These are phyloP conservation scores for Lolium perenne DNA, from an alignment of 176 grass and related monocot genomes.

Conservation along the genomic window DNA sequence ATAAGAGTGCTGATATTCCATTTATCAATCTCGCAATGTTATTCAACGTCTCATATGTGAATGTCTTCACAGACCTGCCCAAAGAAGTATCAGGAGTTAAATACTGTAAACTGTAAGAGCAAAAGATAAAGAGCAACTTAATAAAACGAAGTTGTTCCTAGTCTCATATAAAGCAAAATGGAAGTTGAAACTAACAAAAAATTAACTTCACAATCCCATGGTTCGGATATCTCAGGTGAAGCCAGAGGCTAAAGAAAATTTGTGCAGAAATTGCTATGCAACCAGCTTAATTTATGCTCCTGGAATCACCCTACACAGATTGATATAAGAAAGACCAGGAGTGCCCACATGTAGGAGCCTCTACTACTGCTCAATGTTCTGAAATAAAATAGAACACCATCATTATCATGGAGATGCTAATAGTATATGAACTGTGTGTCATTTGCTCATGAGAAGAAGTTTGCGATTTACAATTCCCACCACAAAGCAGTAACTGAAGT, in stretches of 20 bases:
- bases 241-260: slow-evolving; percentile 20
- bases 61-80: slow-evolving; percentile 90
- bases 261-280: slow-evolving; percentile 18
- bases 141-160: neutral
- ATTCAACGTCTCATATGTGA: slow-evolving; percentile 96
- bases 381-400: slow-evolving; percentile 12
- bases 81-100: slow-evolving; percentile 40
- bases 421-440: neutral
- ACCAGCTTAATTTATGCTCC: slow-evolving; percentile 19
- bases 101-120: neutral
- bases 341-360: neutral
- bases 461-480: neutral
- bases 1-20: slow-evolving; percentile 84
- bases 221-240: neutral
- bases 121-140: slow-evolving; percentile 24
- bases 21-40: slow-evolving; percentile 96
- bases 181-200: neutral
- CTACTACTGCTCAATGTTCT: neutral
- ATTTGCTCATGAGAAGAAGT: neutral
- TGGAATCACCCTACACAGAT: neutral
- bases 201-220: neutral
- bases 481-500: neutral
- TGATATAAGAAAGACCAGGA: neutral
- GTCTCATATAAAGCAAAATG: slow-evolving; percentile 10
- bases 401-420: neutral